phyloP scores from a whole-genome alignment of 768 basidiomycete genomes.

The Leccinum rimulosum region DNA sequence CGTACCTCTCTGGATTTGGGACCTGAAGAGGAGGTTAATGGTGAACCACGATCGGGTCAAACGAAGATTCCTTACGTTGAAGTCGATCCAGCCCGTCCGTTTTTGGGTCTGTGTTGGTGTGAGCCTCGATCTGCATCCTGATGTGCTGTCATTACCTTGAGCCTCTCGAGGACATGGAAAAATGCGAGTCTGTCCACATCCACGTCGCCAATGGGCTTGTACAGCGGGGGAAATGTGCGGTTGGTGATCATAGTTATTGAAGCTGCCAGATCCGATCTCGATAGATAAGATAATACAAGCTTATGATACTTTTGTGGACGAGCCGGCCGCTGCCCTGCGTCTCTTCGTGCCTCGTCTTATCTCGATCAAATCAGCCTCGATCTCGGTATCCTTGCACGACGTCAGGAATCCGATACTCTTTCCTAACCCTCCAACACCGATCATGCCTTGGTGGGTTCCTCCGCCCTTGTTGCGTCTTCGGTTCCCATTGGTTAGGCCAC shows the following conservation, averaged over 20 bases:
- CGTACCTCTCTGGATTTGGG: conserved; percentile 78
- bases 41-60: conserved; percentile 7
- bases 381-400: conserved; percentile 61
- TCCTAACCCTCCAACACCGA: conserved; percentile 62
- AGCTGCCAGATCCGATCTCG: conserved; percentile 17
- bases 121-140: not conserved
- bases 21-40: conserved; percentile 45
- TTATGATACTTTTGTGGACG: conserved; percentile 32
- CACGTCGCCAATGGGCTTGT: conserved; percentile 48
- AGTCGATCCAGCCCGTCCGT: conserved; percentile 91
- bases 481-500: conserved; percentile 38
- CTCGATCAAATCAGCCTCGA: conserved; percentile 75
- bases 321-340: conserved; percentile 32
- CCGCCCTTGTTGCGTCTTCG: conserved; percentile 51
- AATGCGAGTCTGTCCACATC: conserved; percentile 79
- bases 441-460: conserved; percentile 53
- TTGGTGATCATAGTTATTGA: conserved; percentile 11
- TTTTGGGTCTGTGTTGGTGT: conserved; percentile 72
- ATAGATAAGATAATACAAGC: conserved; percentile 30
- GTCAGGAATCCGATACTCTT: conserved; percentile 64
- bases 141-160: conserved; percentile 61
- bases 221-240: conserved; percentile 61
- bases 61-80: conserved; percentile 40
- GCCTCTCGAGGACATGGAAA: conserved; percentile 81
- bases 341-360: conserved; percentile 75